Base-by-base conservation (phyloP, 495 filamentous ascomycete genomes). In the Penicillium cosmopolitanum region DNA sequence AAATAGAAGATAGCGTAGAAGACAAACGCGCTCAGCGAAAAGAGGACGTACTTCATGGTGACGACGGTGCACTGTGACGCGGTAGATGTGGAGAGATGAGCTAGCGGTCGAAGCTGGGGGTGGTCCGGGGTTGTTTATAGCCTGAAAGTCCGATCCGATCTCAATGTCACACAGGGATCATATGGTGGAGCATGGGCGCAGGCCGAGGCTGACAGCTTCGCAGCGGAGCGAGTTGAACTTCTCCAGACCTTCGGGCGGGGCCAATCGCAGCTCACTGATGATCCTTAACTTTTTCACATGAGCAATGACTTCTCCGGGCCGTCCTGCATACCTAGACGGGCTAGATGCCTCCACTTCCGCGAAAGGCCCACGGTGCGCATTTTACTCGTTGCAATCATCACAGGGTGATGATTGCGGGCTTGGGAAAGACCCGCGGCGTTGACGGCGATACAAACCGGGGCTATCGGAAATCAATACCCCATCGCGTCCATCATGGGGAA, bases 1-100 rank as follows among this genome's bases (percentile, higher is more conserved):
- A 79, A 76, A 50, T 74, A 67, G 69, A 72, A 79, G 28, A 80
- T 80, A 6, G 65, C 60, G 60, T 78, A 82, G 51, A 67, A 68
- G 11, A 70, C 81, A 11, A 67, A 67, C 1, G 73, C 64, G 46
- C 77, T 79, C 42, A 84, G 60, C 5, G 76, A 64, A 9, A 76
- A 76, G 1, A 84, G 73, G 8, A 73, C 10, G 25, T 72, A 36
- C 62, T 66, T 77, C 52, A 72, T 72, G 34, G 23, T 62, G 12
- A 47, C 55, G 55, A 12, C 4, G 42, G 15, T 44, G 42, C 16
- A 18, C n/a, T 18, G n/a, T 3, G n/a, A 19, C 42, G 28, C 28
- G 28, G 8, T 31, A 31, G 5, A 31, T 4, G 5, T 31, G 28
- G 28, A 31, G 28, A 31, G 28, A 31, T 8, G 8, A 31, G 28